Percentiles rank a stretch among this genome's conserved stretches.
phyloP scores from a whole-genome alignment of 2,329 filamentous ascomycete species.

The Calonectria honghensis region DNA sequence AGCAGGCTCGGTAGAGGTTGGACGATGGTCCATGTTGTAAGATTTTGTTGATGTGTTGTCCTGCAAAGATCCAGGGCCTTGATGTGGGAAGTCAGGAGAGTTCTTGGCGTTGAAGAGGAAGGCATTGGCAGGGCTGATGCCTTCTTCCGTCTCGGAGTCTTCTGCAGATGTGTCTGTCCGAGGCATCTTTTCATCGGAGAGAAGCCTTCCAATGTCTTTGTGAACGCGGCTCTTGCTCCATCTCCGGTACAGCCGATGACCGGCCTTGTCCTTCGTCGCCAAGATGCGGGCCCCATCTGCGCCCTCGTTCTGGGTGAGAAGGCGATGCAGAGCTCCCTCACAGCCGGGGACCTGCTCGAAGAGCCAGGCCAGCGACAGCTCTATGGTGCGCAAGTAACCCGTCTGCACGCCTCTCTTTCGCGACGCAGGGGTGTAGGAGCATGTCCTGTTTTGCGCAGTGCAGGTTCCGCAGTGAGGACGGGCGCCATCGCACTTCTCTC shows the following conservation, averaged over 20 bases:
- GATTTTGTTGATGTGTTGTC: constrained; percentile 32
- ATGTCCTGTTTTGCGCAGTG: constrained; percentile 76
- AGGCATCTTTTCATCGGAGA: constrained; percentile 67
- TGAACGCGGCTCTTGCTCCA: constrained; percentile 80
- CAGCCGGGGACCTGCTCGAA: constrained; percentile 77
- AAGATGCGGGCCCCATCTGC: constrained; percentile 66
- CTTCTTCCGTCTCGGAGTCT: constrained; percentile 58
- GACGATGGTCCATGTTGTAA: constrained; percentile 34
- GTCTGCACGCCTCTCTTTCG: constrained; percentile 87
- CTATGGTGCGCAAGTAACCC: constrained; percentile 85
- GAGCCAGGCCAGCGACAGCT: constrained; percentile 80
- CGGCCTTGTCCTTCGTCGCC: constrained; percentile 70
- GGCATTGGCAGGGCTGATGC: constrained; percentile 48
- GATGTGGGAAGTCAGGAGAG: constrained; percentile 48
- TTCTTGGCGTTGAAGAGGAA: constrained; percentile 46
- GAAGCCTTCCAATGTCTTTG: constrained; percentile 76
- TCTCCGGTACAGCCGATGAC: constrained; percentile 74
- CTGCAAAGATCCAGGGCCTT: constrained; percentile 39
- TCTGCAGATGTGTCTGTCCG: constrained; percentile 60
- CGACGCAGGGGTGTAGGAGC: constrained; percentile 82
- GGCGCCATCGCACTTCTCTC: constrained; percentile 83
- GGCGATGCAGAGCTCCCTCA: constrained; percentile 73
- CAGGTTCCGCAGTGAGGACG: constrained; percentile 82
- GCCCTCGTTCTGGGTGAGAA: constrained; percentile 69
- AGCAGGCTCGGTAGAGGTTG: constrained; percentile 35